Evolutionary conservation across 371 early-diverging fungal species (phyloP).

Genomic region (Rhizomucor pusillus): DNA sequence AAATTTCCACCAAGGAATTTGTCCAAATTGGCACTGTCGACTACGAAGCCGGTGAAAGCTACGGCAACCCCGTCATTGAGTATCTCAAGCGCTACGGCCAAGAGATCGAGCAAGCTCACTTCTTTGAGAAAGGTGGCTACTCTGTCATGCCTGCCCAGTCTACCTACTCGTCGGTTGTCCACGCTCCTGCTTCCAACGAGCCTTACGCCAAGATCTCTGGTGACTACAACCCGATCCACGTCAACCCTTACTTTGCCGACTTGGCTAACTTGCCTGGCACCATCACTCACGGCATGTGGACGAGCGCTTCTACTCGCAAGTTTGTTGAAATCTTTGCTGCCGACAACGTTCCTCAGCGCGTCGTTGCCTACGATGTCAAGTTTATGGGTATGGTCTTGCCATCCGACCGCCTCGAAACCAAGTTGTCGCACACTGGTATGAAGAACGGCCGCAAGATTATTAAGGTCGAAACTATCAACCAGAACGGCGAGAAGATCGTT

Average conservation of each 20-base stretch:
- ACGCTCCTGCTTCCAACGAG: constrained; percentile 79
- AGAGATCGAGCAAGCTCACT: constrained; percentile 79
- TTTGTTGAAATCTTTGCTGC: constrained; percentile 95
- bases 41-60: constrained; percentile 70
- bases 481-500: constrained; percentile 83
- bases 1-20: constrained; percentile 82
- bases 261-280: constrained; percentile 90
- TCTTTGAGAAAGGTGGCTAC: constrained; percentile 90
- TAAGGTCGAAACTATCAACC: constrained; percentile 88
- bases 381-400: constrained; percentile 90
- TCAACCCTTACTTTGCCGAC: constrained; percentile 95
- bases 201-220: constrained; percentile 88
- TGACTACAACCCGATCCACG: constrained; percentile 96
- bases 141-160: constrained; percentile 85
- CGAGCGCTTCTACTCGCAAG: constrained; percentile 91
- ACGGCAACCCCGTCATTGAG: constrained; percentile 81
- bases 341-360: constrained; percentile 90
- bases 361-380: constrained; percentile 76
- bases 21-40: constrained; percentile 82
- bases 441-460: constrained; percentile 95
- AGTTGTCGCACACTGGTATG: constrained; percentile 94
- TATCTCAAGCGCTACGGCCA: constrained; percentile 79
- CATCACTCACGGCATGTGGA: constrained; percentile 99
- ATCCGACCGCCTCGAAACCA: constrained; percentile 82
- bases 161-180: constrained; percentile 81